phyloP scores from a whole-genome alignment of 1,139 yeast species.

The Magnusiomyces clavatus region DNA sequence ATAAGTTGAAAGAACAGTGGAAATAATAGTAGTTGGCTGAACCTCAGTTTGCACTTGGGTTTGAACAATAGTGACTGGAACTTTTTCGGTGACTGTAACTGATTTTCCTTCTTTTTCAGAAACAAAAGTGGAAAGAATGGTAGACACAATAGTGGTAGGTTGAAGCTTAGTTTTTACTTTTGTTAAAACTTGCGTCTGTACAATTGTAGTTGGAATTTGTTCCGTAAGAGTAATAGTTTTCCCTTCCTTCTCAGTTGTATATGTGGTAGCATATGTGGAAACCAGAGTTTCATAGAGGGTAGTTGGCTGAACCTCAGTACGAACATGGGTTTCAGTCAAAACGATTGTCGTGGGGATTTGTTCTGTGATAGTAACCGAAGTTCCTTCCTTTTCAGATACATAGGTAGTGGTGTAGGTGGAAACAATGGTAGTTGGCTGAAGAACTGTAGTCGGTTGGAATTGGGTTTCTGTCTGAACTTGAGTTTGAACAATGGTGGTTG shows the following conservation, averaged over 20 bases:
- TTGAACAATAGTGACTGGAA: slow-evolving; percentile 3
- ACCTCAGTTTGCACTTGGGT: slow-evolving; percentile 4
- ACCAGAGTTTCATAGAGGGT: slow-evolving; percentile 1
- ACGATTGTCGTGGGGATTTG: slow-evolving; percentile 2
- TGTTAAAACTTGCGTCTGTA: not conserved
- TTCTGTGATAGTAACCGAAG: not conserved
- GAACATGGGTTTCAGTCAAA: not conserved
- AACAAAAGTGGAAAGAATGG: not conserved
- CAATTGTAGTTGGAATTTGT: not conserved
- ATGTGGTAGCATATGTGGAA: slow-evolving; percentile 3
- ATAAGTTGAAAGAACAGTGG: slow-evolving; percentile 1
- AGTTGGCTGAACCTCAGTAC: not conserved
- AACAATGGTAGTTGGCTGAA: slow-evolving; percentile 1
- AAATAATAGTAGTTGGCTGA: slow-evolving; percentile 1
- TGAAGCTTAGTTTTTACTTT: not conserved
- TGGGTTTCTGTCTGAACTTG: not conserved
- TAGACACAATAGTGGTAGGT: not conserved
- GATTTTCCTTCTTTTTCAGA: slow-evolving; percentile 2
- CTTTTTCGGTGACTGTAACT: not conserved
- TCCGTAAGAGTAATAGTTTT: not conserved
- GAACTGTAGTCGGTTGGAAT: not conserved
- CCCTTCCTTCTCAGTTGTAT: not conserved
- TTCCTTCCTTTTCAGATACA: not conserved
- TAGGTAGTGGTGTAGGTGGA: slow-evolving; percentile 1
- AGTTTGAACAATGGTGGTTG: slow-evolving; percentile 2